Conservation (phyloP, 78 protist species). For the Chrysochromulina tobinii region DNA sequence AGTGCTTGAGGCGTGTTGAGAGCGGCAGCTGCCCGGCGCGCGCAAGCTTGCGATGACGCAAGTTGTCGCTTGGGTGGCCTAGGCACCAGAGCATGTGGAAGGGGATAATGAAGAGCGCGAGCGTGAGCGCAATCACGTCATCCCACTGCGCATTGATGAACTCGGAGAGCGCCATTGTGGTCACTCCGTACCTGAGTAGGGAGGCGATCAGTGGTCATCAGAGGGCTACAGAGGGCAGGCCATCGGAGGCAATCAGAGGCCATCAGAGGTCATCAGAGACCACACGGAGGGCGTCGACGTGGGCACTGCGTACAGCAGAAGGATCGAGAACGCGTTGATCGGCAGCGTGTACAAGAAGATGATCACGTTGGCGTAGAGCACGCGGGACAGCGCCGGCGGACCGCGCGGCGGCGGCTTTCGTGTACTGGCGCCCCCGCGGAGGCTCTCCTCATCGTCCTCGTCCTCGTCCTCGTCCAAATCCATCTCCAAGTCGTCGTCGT, state of each 20-base stretch:
- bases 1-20: background rate
- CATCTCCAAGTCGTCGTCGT: background rate
- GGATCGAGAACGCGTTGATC: background rate
- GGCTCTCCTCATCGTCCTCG: too few relatives aligned
- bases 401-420: background rate
- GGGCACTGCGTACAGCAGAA: background rate
- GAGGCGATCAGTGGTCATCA: background rate
- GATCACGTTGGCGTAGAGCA: slow-evolving; percentile 3
- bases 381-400: background rate
- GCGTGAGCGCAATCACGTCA: background rate
- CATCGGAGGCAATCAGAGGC: too few relatives aligned
- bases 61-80: background rate
- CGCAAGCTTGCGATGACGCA: background rate
- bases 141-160: background rate
- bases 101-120: background rate
- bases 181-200: background rate
- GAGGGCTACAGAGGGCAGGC: too few relatives aligned
- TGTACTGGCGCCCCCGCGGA: too few relatives aligned
- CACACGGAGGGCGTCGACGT: background rate
- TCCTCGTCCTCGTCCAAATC: background rate
- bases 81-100: background rate
- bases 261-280: too few relatives aligned
- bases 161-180: slow-evolving; percentile 18
- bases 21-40: background rate
- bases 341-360: slow-evolving; percentile 1